Conservation (phyloP, 495 filamentous ascomycete species). For the Hypoxylon lienhwacheense region DNA sequence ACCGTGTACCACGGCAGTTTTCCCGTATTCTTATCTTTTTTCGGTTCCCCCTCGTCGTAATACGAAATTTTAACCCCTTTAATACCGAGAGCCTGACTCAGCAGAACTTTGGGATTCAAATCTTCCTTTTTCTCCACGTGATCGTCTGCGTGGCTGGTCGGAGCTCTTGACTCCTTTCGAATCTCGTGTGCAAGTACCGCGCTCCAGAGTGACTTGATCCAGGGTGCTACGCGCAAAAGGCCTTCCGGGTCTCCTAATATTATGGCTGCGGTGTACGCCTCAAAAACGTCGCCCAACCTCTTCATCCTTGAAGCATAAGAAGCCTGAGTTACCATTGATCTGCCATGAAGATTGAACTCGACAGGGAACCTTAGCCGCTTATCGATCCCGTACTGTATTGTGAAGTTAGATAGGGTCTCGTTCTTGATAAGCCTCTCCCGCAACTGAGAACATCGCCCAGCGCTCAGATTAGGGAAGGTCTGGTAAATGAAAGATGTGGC, state of each 20-base stretch:
- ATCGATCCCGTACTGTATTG: conserved; percentile 68
- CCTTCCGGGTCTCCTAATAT: conserved; percentile 68
- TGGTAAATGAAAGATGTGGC: conserved; percentile 65
- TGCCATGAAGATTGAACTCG: conserved; percentile 43
- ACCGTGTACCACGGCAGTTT: conserved; percentile 64
- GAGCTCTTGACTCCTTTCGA: conserved; percentile 34
- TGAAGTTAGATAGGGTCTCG: conserved; percentile 66
- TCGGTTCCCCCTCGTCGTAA: conserved; percentile 55
- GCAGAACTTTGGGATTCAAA: conserved; percentile 49
- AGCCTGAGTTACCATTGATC: conserved; percentile 38
- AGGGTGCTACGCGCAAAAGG: conserved; percentile 59
- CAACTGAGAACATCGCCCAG: conserved; percentile 65
- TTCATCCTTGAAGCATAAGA: conserved; percentile 62
- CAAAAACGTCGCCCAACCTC: conserved; percentile 79
- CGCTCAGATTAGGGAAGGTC: conserved; percentile 59
- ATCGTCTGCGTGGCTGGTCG: conserved; percentile 8
- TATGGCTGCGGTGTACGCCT: conserved; percentile 81
- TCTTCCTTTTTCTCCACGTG: conserved; percentile 17
- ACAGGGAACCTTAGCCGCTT: conserved; percentile 57
- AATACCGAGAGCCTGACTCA: conserved; percentile 59
- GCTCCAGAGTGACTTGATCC: conserved; percentile 73
- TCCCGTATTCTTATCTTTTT: conserved; percentile 57
- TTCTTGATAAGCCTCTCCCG: conserved; percentile 77
- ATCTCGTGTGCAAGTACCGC: conserved; percentile 49
- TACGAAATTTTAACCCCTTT: conserved; percentile 69